These are phyloP conservation scores for Ascochyta clinopodiicola DNA, from an alignment of 2,329 filamentous ascomycete species.

Conservation along the genomic window DNA sequence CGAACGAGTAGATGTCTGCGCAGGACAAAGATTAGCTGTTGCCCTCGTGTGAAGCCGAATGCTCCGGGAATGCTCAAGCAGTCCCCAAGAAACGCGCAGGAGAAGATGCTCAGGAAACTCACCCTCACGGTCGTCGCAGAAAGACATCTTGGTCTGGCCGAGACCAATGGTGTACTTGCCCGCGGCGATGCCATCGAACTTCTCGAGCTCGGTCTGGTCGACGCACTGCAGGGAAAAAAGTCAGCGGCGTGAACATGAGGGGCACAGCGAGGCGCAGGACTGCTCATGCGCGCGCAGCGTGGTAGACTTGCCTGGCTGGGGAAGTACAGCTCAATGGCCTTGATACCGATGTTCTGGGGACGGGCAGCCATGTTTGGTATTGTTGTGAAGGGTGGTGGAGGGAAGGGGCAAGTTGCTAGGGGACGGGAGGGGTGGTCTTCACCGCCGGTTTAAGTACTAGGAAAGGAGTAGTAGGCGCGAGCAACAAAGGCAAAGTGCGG, in stretches of 20 bases:
- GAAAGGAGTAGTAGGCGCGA: conserved; percentile 30
- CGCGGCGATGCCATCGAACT: conserved; percentile 60
- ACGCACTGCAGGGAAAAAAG: conserved; percentile 52
- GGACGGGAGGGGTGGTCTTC: conserved; percentile 31
- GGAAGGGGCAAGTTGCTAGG: conserved; percentile 25
- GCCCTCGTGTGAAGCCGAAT: not conserved
- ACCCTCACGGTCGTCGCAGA: conserved; percentile 62
- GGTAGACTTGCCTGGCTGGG: conserved; percentile 56
- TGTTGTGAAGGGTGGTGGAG: conserved; percentile 22
- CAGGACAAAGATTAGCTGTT: conserved; percentile 22
- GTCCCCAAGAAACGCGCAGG: no score
- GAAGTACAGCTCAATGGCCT: conserved; percentile 63
- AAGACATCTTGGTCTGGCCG: conserved; percentile 63
- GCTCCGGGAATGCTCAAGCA: not conserved
- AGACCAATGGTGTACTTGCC: conserved; percentile 63
- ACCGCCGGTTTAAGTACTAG: conserved; percentile 47
- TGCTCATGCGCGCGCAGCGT: conserved; percentile 2
- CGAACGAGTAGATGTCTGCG: conserved; percentile 61
- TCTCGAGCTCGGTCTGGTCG: conserved; percentile 61
- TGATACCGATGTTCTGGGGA: conserved; percentile 60
- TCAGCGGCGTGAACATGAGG: conserved; percentile 21
- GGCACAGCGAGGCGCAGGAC: conserved; percentile 14
- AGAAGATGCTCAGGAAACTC: conserved; percentile 13
- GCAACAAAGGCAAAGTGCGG: conserved; percentile 46
- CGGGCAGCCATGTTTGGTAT: conserved; percentile 51